Evolutionary conservation across 352 stramenopile genomes (phyloP).

Genomic region (Phytophthora pluvialis): DNA sequence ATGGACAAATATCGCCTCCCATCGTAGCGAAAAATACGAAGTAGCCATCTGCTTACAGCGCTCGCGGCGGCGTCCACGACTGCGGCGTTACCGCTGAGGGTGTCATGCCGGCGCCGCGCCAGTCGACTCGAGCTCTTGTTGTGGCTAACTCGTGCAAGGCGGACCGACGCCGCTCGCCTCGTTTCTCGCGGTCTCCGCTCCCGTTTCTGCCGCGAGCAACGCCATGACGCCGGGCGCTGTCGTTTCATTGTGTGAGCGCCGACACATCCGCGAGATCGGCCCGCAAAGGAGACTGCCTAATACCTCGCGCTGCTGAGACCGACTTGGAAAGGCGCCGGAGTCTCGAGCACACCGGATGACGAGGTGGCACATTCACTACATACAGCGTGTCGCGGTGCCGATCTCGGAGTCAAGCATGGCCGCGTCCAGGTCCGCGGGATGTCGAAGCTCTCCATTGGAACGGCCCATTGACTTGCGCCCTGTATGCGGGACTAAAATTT

Average conservation of each 20-base stretch:
- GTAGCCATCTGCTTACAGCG: conserved; percentile 23
- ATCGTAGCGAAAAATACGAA: conserved; percentile 26
- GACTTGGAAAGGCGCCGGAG: conserved; percentile 22
- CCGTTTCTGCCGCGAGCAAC: conserved; percentile 21
- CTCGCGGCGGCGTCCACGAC: conserved; percentile 13
- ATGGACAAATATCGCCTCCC: conserved; percentile 17
- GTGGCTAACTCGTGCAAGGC: no score
- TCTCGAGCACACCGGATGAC: conserved; percentile 24
- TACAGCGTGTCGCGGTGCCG: conserved; percentile 18
- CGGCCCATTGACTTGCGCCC: conserved; percentile 9
- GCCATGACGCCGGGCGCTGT: conserved; percentile 6
- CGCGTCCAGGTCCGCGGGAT: not conserved
- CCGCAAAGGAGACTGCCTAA: conserved; percentile 25
- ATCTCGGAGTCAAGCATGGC: conserved; percentile 19
- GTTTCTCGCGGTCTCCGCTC: conserved; percentile 21
- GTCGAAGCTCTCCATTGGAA: conserved; percentile 16
- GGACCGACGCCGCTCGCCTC: conserved; percentile 11
- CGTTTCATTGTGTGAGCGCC: conserved; percentile 33
- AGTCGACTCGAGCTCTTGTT: conserved; percentile 5
- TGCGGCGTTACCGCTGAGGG: conserved; percentile 24
- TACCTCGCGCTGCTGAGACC: conserved; percentile 16
- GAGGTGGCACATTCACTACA: conserved; percentile 14
- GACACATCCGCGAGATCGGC: conserved; percentile 31
- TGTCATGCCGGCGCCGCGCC: not conserved
- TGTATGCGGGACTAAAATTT: conserved; percentile 27